phyloP scores from a whole-genome alignment of 2,329 filamentous ascomycete species.

The Fusarium solani-melongenae region DNA sequence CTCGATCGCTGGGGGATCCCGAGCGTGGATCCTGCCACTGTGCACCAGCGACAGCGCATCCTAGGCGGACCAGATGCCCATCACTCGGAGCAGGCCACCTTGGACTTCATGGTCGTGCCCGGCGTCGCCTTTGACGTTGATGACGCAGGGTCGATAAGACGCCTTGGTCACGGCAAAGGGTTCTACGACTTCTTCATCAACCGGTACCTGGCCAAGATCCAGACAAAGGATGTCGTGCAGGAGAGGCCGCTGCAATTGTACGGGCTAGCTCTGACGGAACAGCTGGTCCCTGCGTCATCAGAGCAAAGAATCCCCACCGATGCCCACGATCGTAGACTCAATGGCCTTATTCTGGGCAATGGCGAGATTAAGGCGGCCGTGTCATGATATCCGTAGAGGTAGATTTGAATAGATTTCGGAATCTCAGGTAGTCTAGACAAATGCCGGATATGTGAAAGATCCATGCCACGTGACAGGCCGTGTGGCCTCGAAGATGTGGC shows the following conservation, averaged over 20 bases:
- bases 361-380: constrained; percentile 63
- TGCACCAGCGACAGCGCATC: constrained; percentile 76
- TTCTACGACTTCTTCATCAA: constrained; percentile 96
- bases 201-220: constrained; percentile 68
- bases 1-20: constrained; percentile 95
- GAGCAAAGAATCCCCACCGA: constrained; percentile 78
- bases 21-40: constrained; percentile 75
- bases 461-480: background rate
- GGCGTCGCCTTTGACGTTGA: constrained; percentile 89
- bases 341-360: constrained; percentile 80
- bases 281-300: constrained; percentile 72
- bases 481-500: background rate
- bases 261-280: constrained; percentile 87
- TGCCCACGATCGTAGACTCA: constrained; percentile 80
- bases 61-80: constrained; percentile 70
- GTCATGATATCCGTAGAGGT: constrained; percentile 52
- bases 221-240: constrained; percentile 47
- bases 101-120: constrained; percentile 92
- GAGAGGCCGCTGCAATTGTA: constrained; percentile 64
- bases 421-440: background rate
- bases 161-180: constrained; percentile 93
- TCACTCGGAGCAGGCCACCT: constrained; percentile 57
- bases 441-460: background rate
- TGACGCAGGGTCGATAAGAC: constrained; percentile 66
- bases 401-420: constrained; percentile 6